Evolutionary conservation across 2,329 filamentous ascomycete genomes (phyloP).

Genomic region (Penicillium freii): DNA sequence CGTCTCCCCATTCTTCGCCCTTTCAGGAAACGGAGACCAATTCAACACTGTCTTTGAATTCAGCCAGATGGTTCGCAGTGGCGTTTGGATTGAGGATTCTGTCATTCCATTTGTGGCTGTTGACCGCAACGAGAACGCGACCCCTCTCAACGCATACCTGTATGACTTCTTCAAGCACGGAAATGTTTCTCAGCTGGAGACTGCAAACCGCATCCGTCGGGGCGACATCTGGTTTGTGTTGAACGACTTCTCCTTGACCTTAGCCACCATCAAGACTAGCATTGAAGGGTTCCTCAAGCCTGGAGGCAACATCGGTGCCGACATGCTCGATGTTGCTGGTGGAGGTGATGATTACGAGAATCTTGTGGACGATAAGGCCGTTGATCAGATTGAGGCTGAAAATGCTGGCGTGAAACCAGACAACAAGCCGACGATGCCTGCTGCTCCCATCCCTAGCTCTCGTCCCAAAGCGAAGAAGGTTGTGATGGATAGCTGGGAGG

Average conservation of each 20-base stretch:
- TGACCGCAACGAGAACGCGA: conserved; percentile 54
- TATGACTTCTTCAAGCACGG: conserved; percentile 78
- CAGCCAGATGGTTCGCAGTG: conserved; percentile 62
- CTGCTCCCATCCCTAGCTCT: not conserved
- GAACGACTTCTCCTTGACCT: conserved; percentile 61
- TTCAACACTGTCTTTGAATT: conserved; percentile 67
- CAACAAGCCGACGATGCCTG: not conserved
- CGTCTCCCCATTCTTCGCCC: conserved; percentile 61
- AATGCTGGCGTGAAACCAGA: not conserved
- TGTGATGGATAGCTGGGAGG: conserved; percentile 27
- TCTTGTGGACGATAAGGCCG: conserved; percentile 14
- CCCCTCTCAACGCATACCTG: conserved; percentile 49
- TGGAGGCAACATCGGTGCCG: conserved; percentile 3
- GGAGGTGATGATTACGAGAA: conserved; percentile 30
- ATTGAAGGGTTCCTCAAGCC: conserved; percentile 34
- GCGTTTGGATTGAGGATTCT: conserved; percentile 71
- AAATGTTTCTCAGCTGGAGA: conserved; percentile 58
- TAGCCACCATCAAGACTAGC: conserved; percentile 37
- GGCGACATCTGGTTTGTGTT: conserved; percentile 71
- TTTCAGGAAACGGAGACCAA: conserved; percentile 65
- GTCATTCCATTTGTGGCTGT: conserved; percentile 68
- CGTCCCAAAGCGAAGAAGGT: not conserved
- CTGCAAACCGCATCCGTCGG: conserved; percentile 64
- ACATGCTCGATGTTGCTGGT: conserved; percentile 29
- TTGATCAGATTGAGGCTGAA: conserved; percentile 4